These are phyloP conservation scores for Litsea cubeba DNA, from an alignment of 164 flowering plant genomes.

Conservation along the genomic window DNA sequence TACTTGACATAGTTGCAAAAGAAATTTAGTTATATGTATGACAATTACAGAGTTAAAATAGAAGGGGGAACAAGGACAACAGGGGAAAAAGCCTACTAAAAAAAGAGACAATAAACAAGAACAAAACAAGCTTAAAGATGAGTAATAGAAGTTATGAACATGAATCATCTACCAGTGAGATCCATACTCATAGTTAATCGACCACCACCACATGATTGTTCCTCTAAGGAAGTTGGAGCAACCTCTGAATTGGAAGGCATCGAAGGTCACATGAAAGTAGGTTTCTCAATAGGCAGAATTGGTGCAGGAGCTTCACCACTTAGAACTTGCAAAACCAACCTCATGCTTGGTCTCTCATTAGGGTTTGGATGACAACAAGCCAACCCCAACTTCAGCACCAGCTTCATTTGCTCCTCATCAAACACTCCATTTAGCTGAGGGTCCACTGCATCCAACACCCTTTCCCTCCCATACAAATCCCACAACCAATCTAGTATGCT, in stretches of 20 bases:
- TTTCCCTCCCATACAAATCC: slow-evolving; percentile 13
- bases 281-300: slow-evolving; percentile 32
- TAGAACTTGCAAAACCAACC: slow-evolving; percentile 29
- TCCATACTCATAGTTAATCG: slow-evolving; percentile 25
- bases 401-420: slow-evolving; percentile 2
- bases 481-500: slow-evolving; percentile 23
- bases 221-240: neutral
- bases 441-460: slow-evolving; percentile 9
- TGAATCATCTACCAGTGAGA: slow-evolving; percentile 31
- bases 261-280: slow-evolving; percentile 49
- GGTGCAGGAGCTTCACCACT: slow-evolving; percentile 43
- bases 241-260: slow-evolving; percentile 14
- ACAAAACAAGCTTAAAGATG: no score
- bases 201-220: slow-evolving; percentile 14
- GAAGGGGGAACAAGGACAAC: no score
- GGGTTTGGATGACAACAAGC: slow-evolving; percentile 30
- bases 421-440: slow-evolving; percentile 20
- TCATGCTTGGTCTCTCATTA: slow-evolving; percentile 42
- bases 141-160: neutral
- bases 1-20: no score
- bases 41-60: no score
- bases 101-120: no score
- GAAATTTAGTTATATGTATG: no score
- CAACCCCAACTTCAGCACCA: slow-evolving; percentile 2
- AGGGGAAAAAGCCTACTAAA: no score